Evolutionary conservation across 352 stramenopile species (phyloP).

Genomic region (Globisporangium camurandrum): DNA sequence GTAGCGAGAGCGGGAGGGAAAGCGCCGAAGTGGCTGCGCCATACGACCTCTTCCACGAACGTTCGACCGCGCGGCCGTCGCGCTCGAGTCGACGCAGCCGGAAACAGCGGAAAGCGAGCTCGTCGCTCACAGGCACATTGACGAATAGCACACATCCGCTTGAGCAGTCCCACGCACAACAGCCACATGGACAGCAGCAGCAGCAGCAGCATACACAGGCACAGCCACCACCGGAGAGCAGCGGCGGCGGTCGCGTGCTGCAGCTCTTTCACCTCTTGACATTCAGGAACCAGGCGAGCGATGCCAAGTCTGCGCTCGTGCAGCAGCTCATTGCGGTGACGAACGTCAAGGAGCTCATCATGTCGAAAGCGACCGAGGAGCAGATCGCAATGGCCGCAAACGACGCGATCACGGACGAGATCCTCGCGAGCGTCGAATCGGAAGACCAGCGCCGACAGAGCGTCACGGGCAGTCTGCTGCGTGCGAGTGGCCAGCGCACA

Average conservation of each 20-base stretch:
- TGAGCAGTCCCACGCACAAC: background rate
- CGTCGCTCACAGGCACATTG: background rate
- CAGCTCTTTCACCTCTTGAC: constrained; percentile 57
- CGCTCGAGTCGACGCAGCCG: background rate
- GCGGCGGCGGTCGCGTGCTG: constrained; percentile 30
- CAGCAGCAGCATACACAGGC: background rate
- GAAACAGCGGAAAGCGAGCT: constrained; percentile 3
- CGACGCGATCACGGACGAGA: constrained; percentile 69
- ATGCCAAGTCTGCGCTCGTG: constrained; percentile 47
- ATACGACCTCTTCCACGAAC: constrained; percentile 38
- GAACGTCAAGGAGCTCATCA: constrained; percentile 51
- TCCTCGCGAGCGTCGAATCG: constrained; percentile 50
- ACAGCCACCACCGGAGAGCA: constrained; percentile 4
- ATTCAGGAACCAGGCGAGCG: constrained; percentile 46
- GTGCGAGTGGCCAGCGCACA: constrained; percentile 2
- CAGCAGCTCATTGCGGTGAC: constrained; percentile 42
- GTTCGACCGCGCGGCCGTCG: background rate
- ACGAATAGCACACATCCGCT: constrained; percentile 8
- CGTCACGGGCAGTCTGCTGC: constrained; percentile 13
- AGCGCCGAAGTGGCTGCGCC: constrained; percentile 8
- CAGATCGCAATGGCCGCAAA: constrained; percentile 63
- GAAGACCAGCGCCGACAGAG: constrained; percentile 40
- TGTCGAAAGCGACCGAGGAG: constrained; percentile 58
- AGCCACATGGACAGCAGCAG: background rate
- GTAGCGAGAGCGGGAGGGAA: constrained; percentile 27